Evolutionary conservation across 164 flowering plant species (phyloP).

Genomic region (Vitis rupestris): DNA sequence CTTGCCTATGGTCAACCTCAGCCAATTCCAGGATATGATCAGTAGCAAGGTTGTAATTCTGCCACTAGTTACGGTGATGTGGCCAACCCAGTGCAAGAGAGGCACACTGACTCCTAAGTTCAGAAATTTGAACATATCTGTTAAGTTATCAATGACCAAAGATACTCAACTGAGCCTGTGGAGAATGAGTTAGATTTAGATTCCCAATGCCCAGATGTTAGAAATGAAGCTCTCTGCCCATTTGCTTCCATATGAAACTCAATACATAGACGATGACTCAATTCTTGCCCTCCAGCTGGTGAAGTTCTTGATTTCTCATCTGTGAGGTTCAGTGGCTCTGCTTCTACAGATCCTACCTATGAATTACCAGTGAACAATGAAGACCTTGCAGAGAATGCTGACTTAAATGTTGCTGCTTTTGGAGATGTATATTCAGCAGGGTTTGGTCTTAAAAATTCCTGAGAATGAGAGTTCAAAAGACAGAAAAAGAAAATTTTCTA

Average conservation of each 20-base stretch:
- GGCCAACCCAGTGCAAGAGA: slow-evolving; percentile 50
- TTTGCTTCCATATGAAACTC: slow-evolving; percentile 21
- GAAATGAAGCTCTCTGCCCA: not conserved
- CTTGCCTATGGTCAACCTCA: slow-evolving; percentile 67
- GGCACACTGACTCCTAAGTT: slow-evolving; percentile 42
- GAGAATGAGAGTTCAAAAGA: slow-evolving; percentile 6
- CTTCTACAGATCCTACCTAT: slow-evolving; percentile 17
- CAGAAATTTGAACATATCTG: too few species aligned
- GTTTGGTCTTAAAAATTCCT: slow-evolving; percentile 5
- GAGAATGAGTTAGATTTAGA: too few species aligned
- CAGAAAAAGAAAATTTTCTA: slow-evolving; percentile 17
- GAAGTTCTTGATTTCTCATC: slow-evolving; percentile 29
- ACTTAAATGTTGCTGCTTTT: slow-evolving; percentile 9
- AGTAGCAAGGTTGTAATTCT: slow-evolving; percentile 51
- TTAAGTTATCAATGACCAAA: too few species aligned
- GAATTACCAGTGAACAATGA: slow-evolving; percentile 25
- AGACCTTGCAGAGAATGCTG: slow-evolving; percentile 14
- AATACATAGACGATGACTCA: slow-evolving; percentile 20
- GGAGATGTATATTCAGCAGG: slow-evolving; percentile 21
- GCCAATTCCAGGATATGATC: slow-evolving; percentile 51
- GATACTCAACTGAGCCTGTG: too few species aligned
- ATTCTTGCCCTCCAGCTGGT: slow-evolving; percentile 25
- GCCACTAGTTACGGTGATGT: slow-evolving; percentile 44
- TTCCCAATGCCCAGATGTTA: too few species aligned
- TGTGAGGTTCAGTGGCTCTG: slow-evolving; percentile 15